Conservation (phyloP, 1,284 basidiomycete genomes). For the Mrakiaceae sp. region DNA sequence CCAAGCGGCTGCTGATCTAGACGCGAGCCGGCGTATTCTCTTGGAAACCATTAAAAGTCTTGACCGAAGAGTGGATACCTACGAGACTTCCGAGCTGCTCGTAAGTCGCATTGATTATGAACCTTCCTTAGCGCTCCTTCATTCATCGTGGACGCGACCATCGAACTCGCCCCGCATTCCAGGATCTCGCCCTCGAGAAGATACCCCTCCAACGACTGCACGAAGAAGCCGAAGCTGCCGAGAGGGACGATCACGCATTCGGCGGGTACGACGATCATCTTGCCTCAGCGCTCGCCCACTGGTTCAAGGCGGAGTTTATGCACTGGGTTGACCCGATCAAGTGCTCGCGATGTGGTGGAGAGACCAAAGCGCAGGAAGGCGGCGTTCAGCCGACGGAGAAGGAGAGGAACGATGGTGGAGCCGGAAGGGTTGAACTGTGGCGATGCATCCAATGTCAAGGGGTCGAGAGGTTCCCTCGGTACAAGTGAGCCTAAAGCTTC, state of each 20-base stretch:
- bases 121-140: neutral
- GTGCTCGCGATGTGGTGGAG: slow-evolving; percentile 31
- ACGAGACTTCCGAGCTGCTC: slow-evolving; percentile 20
- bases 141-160: neutral
- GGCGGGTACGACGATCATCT: slow-evolving; percentile 25
- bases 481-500: slow-evolving; percentile 27
- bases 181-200: slow-evolving; percentile 22
- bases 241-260: slow-evolving; percentile 21
- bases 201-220: slow-evolving; percentile 24
- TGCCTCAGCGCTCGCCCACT: slow-evolving; percentile 35
- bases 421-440: slow-evolving; percentile 37
- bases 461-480: slow-evolving; percentile 34
- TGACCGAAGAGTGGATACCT: slow-evolving; percentile 21
- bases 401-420: slow-evolving; percentile 29
- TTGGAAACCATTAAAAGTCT: slow-evolving; percentile 13
- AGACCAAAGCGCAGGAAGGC: slow-evolving; percentile 22
- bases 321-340: slow-evolving; percentile 39
- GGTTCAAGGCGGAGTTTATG: slow-evolving; percentile 39
- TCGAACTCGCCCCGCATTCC: neutral
- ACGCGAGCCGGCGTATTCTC: neutral
- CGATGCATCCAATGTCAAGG: slow-evolving; percentile 27
- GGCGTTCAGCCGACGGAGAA: slow-evolving; percentile 22
- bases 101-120: slow-evolving; percentile 6
- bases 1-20: no score
- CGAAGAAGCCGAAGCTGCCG: slow-evolving; percentile 17